These are phyloP conservation scores for Trichomonas gallinae DNA, from an alignment of 208 protist genomes.

Conservation along the genomic window DNA sequence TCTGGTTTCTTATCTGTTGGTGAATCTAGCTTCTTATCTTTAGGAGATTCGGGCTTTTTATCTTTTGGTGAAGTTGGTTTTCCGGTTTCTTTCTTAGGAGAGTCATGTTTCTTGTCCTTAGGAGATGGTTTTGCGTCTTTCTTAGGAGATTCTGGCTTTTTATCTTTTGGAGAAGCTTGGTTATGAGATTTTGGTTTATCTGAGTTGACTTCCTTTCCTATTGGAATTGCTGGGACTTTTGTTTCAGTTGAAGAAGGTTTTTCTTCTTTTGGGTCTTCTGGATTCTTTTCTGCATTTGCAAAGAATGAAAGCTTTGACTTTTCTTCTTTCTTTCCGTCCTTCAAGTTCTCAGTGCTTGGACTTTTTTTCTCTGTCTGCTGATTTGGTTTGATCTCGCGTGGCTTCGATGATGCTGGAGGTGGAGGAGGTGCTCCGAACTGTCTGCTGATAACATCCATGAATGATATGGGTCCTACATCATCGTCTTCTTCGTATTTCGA, in stretches of 20 bases:
- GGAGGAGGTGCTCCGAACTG: neutral
- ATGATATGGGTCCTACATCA: neutral
- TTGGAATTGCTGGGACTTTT: neutral
- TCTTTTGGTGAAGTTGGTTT: neutral
- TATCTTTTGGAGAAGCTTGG: neutral
- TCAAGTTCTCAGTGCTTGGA: neutral
- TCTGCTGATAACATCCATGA: neutral
- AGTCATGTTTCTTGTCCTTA: neutral
- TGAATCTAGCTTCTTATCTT: neutral
- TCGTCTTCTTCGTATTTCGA: neutral
- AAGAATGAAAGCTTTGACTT: neutral
- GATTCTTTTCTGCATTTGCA: neutral
- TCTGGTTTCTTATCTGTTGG: too few species aligned
- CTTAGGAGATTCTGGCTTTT: neutral
- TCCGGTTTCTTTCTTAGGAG: neutral
- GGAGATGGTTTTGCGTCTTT: neutral
- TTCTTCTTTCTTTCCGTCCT: neutral
- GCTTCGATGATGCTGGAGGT: neutral
- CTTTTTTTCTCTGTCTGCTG: neutral
- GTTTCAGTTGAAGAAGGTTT: neutral
- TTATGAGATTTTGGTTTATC: neutral
- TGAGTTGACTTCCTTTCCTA: neutral
- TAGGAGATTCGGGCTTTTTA: neutral
- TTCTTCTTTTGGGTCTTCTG: neutral
- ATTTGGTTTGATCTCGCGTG: neutral